Conservation (phyloP, 768 basidiomycete genomes). For the Tylopilus intermedius region DNA sequence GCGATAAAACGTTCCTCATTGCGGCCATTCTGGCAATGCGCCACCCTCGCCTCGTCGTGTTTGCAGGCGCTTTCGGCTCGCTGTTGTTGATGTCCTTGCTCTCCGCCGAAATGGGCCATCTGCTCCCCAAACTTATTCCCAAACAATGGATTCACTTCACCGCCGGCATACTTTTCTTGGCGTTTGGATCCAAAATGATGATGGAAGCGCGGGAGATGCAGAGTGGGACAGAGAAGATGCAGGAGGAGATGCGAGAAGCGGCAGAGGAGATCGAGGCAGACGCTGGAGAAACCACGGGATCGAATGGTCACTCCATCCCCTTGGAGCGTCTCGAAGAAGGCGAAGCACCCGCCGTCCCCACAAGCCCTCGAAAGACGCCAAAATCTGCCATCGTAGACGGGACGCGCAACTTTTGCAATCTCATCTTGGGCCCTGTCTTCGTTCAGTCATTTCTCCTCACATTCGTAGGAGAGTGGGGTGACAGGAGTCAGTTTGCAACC, state of each 20-base stretch:
- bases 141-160: conserved; percentile 59
- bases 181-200: conserved; percentile 88
- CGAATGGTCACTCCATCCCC: conserved; percentile 46
- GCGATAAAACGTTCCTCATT: conserved; percentile 90
- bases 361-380: conserved; percentile 15
- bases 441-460: conserved; percentile 93
- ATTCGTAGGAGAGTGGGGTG: conserved; percentile 99
- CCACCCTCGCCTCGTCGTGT: conserved; percentile 81
- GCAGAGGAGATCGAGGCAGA: conserved; percentile 91
- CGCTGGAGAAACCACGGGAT: conserved; percentile 39
- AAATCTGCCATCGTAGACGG: conserved; percentile 47
- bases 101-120: conserved; percentile 87
- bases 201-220: conserved; percentile 81
- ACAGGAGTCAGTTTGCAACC: conserved; percentile 94
- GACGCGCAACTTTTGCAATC: conserved; percentile 73
- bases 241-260: conserved; percentile 95
- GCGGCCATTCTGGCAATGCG: conserved; percentile 93
- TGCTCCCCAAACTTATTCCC: conserved; percentile 83
- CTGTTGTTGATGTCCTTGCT: conserved; percentile 91
- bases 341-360: conserved; percentile 16
- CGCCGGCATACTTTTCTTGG: conserved; percentile 79
- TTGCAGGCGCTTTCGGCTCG: conserved; percentile 82
- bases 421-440: conserved; percentile 87
- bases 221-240: conserved; percentile 70
- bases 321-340: conserved; percentile 79